A percentile compares a stretch with the other conserved stretches of the same genome.
Evolutionary conservation across 1,139 yeast genomes (phyloP).

Genomic region (Yamadazyma oceani): DNA sequence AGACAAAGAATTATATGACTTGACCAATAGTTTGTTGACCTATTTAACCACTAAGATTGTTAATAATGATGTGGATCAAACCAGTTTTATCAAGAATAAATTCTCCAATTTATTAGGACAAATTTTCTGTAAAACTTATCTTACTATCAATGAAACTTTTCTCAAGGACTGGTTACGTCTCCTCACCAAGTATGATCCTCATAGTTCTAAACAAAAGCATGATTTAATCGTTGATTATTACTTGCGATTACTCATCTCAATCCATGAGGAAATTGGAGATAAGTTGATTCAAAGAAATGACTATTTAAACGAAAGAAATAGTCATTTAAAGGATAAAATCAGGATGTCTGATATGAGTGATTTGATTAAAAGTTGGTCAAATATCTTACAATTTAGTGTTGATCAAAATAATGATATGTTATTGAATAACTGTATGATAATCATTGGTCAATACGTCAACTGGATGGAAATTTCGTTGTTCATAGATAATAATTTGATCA

Average conservation of each 20-base stretch:
- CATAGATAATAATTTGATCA: constrained; percentile 64
- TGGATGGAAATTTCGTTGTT: constrained; percentile 93
- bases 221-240: constrained; percentile 72
- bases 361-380: constrained; percentile 71
- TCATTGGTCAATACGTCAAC: constrained; percentile 82
- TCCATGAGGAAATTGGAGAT: constrained; percentile 93
- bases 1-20: constrained; percentile 44
- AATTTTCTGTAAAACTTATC: constrained; percentile 67
- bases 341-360: constrained; percentile 71
- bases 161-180: constrained; percentile 59
- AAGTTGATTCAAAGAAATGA: constrained; percentile 74
- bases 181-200: constrained; percentile 18
- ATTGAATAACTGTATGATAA: constrained; percentile 58
- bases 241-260: constrained; percentile 66
- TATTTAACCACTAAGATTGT: constrained; percentile 30
- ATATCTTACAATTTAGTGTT: constrained; percentile 42
- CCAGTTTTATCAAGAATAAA: constrained; percentile 72
- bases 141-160: constrained; percentile 58
- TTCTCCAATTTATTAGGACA: constrained; percentile 72
- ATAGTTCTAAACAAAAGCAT: too few species aligned
- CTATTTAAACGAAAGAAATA: constrained; percentile 63
- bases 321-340: constrained; percentile 74
- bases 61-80: constrained; percentile 34
- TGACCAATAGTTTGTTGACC: constrained; percentile 43
- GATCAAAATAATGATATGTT: constrained; percentile 39